phyloP scores from a whole-genome alignment of 23 red algal species.

The Gracilaria caudata region DNA sequence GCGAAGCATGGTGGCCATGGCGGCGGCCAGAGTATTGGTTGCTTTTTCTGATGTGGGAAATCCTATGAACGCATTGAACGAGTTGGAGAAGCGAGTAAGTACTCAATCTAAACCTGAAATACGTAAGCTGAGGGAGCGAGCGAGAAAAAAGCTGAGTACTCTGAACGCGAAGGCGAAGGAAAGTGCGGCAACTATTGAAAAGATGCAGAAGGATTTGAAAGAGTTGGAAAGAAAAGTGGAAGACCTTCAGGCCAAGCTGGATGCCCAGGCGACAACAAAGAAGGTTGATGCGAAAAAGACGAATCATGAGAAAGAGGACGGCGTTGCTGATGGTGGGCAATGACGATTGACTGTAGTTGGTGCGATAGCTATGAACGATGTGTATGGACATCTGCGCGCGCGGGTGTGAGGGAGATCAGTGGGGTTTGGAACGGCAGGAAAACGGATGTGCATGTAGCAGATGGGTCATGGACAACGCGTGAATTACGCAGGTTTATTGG shows the following conservation, averaged over 20 bases:
- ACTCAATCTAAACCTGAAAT: slow-evolving; percentile 45
- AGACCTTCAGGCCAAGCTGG: slow-evolving; percentile 41
- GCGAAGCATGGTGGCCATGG: slow-evolving; percentile 29
- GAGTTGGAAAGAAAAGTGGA: slow-evolving; percentile 39
- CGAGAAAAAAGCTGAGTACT: slow-evolving; percentile 9
- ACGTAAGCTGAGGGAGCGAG: slow-evolving; percentile 29
- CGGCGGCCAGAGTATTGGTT: slow-evolving; percentile 31
- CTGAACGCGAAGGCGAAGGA: slow-evolving; percentile 7
- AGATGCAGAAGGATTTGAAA: slow-evolving; percentile 47
- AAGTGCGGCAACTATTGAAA: slow-evolving; percentile 20
- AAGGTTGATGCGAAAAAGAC: slow-evolving; percentile 13
- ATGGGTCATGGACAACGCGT: not conserved
- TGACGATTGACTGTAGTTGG: not conserved
- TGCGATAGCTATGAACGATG: no score
- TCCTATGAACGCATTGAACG: slow-evolving; percentile 36
- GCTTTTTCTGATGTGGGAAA: slow-evolving; percentile 44
- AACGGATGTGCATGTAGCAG: not conserved
- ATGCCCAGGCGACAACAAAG: slow-evolving; percentile 6
- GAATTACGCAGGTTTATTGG: not conserved
- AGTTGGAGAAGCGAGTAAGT: slow-evolving; percentile 43
- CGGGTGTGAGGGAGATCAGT: not conserved
- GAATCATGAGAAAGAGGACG: not conserved
- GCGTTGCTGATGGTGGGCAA: slow-evolving; percentile 1
- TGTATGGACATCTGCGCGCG: not conserved
- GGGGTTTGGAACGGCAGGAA: not conserved